Conservation (phyloP, 1,284 basidiomycete genomes). For the Ustilago xerochloae region DNA sequence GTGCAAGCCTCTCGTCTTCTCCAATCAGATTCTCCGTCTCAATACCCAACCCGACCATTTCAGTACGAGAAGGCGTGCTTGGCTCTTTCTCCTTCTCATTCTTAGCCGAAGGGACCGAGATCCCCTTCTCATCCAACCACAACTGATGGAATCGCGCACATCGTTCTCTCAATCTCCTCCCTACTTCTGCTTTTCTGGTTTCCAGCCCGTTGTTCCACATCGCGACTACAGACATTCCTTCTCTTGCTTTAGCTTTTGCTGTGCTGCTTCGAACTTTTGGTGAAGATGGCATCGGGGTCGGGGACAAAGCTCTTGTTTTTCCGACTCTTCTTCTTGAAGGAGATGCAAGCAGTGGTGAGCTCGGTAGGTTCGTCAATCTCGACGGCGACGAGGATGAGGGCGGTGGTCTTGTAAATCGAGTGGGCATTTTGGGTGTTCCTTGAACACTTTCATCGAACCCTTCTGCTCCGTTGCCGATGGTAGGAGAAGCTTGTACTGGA, state of each 20-base stretch:
- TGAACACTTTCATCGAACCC: slow-evolving; percentile 24
- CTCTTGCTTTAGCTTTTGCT: slow-evolving; percentile 24
- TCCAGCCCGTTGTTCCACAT: slow-evolving; percentile 65
- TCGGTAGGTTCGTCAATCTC: background rate
- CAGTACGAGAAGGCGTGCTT: slow-evolving; percentile 18
- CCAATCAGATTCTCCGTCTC: slow-evolving; percentile 78
- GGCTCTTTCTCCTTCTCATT: background rate
- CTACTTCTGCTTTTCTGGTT: slow-evolving; percentile 56
- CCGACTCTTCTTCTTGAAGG: slow-evolving; percentile 8
- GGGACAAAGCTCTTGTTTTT: background rate
- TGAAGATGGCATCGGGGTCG: slow-evolving; percentile 7
- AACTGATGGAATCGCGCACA: slow-evolving; percentile 46
- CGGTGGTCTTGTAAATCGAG: slow-evolving; percentile 20
- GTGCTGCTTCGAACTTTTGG: slow-evolving; percentile 18
- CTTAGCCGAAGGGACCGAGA: slow-evolving; percentile 16
- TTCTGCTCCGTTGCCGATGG: slow-evolving; percentile 1
- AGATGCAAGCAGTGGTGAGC: slow-evolving; percentile 21
- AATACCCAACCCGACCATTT: slow-evolving; percentile 12
- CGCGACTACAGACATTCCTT: slow-evolving; percentile 60
- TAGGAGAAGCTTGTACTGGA: slow-evolving; percentile 14
- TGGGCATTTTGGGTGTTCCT: slow-evolving; percentile 39
- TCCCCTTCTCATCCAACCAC: slow-evolving; percentile 47
- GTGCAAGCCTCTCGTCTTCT: slow-evolving; percentile 80
- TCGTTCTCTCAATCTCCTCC: slow-evolving; percentile 39
- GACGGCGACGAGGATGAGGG: background rate